Evolutionary conservation across 352 stramenopile genomes (phyloP), one percentile per base, ranked within the genome.

Genomic region (Phytophthora nicotianae): DNA sequence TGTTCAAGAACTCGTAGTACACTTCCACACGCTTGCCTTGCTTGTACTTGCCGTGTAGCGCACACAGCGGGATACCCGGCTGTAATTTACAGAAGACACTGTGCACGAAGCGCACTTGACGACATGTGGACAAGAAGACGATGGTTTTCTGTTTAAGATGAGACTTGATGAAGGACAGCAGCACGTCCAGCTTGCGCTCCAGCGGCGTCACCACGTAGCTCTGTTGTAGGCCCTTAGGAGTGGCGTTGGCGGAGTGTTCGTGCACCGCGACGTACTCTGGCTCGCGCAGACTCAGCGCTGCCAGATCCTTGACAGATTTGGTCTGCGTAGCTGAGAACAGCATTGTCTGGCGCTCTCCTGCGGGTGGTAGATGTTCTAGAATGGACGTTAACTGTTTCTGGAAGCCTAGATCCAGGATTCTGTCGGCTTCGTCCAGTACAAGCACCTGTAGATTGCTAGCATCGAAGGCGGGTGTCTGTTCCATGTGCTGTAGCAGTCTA

Each of bases 401-500:
- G 78, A 99, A 99, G 5, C 98, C 98, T 72, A 99, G 92, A 76
- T 99, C 96, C 26, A 99, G 69, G 57, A 99, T 99, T 21, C 98
- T 84, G 78, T 99, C 98, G 4, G 98, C 98, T 77, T 99, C 98
- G 70, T 99, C 98, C 59, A 99, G 96, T 20, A 99, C 96, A 43
- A 99, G 89, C 29, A 98, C 70, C 68, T 97, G 89, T 20, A 99
- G 64, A 58, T 97, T 91, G 50, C 86, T 91, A 6, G 93, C 81
- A 70, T 99, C 95, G 64, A 99, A 99, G 32, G 91, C 92, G 4
- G 95, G 90, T 33, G 97, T 99, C 81, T 99, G 96, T 76, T 99
- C 97, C 74, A 99, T 95, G 86, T 99, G 97, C 75, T 99, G 97
- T 55, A 99, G 77, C 29, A 99, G 63, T 20, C 98, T 79, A 7